phyloP scores from a whole-genome alignment of 805 yeast genomes.

The Lipomyces anomalus region DNA sequence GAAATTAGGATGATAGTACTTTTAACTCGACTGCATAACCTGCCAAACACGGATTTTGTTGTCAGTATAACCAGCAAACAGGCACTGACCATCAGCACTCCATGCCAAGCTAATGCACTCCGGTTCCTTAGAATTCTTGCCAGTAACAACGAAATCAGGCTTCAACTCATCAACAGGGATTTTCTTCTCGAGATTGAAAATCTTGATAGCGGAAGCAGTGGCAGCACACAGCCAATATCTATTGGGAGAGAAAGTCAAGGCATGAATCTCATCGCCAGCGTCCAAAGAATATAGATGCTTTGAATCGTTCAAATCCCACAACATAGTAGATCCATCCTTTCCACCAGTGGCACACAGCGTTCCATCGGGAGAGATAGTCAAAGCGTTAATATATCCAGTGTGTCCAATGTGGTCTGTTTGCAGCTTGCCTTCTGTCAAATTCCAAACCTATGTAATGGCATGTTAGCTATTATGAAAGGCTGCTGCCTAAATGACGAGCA shows the following conservation, averaged over 20 bases:
- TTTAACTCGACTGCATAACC: slow-evolving; percentile 64
- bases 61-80: slow-evolving; percentile 99
- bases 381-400: slow-evolving; percentile 96
- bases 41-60: slow-evolving; percentile 99
- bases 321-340: slow-evolving; percentile 97
- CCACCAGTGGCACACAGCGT: slow-evolving; percentile 99
- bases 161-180: slow-evolving; percentile 91
- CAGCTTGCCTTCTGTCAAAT: slow-evolving; percentile 72
- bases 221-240: slow-evolving; percentile 99
- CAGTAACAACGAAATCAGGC: slow-evolving; percentile 88
- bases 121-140: slow-evolving; percentile 90
- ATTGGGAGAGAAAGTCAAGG: slow-evolving; percentile 99
- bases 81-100: slow-evolving; percentile 99
- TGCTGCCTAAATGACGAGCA: neutral
- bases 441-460: slow-evolving; percentile 99
- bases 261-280: slow-evolving; percentile 95
- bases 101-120: slow-evolving; percentile 97
- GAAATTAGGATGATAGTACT: too few relatives aligned
- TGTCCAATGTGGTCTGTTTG: slow-evolving; percentile 98
- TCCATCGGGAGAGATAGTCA: slow-evolving; percentile 99
- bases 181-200: slow-evolving; percentile 96
- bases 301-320: slow-evolving; percentile 92
- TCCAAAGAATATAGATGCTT: slow-evolving; percentile 84
- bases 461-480: slow-evolving; percentile 26
- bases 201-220: slow-evolving; percentile 94